These are phyloP conservation scores for Urochloa ruziziensis DNA, from an alignment of 176 grass and related monocot genomes.

Conservation along the genomic window DNA sequence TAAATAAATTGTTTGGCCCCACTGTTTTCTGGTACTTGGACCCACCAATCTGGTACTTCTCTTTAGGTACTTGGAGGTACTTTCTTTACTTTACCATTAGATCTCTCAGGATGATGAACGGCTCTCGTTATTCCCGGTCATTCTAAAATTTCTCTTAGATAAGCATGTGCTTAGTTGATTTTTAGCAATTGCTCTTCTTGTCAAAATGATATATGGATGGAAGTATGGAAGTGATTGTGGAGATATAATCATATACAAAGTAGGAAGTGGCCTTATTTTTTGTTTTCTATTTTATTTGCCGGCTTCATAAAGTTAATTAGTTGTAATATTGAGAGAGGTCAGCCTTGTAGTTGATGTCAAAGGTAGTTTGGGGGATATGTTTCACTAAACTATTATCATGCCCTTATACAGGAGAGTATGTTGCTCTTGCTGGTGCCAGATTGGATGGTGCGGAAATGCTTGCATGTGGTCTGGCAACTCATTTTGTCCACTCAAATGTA, in stretches of 20 bases:
- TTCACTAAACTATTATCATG: slow-evolving; percentile 6
- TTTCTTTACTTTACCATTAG: too few relatives aligned
- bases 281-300: background rate
- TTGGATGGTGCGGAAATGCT: slow-evolving; percentile 93
- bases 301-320: background rate
- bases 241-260: background rate
- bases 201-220: background rate
- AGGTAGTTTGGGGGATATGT: background rate
- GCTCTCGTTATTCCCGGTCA: too few relatives aligned
- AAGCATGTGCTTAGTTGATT: background rate
- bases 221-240: background rate
- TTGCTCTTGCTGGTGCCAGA: slow-evolving; percentile 73
- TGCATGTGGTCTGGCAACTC: slow-evolving; percentile 88
- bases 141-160: too few relatives aligned
- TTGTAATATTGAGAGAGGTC: background rate
- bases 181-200: background rate
- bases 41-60: too few relatives aligned
- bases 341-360: background rate
- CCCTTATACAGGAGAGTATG: slow-evolving; percentile 76
- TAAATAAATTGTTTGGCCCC: too few relatives aligned
- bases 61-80: too few relatives aligned
- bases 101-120: too few relatives aligned
- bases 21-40: too few relatives aligned
- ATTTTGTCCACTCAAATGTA: slow-evolving; percentile 80
- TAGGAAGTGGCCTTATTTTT: too few relatives aligned